These are phyloP conservation scores for Canna indica DNA, from an alignment of 176 grass and related monocot genomes.

Conservation along the genomic window DNA sequence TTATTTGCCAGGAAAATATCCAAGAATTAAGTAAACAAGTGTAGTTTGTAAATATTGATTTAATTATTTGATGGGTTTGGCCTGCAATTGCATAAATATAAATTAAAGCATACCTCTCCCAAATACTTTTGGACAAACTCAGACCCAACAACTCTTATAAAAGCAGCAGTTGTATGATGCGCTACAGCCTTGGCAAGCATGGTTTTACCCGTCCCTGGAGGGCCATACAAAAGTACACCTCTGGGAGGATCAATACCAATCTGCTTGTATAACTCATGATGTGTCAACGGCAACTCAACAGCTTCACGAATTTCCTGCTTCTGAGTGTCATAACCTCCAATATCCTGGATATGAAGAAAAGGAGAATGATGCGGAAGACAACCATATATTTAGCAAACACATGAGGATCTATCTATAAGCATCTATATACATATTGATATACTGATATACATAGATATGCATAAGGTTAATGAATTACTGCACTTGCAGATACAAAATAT, in stretches of 20 bases:
- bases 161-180: conserved; percentile 12
- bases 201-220: conserved; percentile 12
- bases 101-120: conserved; percentile 6
- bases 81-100: neutral
- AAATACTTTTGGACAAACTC: conserved; percentile 14
- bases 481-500: neutral
- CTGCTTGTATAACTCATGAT: conserved; percentile 15
- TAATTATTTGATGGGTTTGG: too few relatives aligned
- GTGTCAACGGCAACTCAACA: conserved; percentile 9
- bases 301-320: conserved; percentile 12
- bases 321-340: conserved; percentile 10
- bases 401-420: neutral
- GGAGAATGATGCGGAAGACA: neutral
- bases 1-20: too few relatives aligned
- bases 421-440: neutral
- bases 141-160: conserved; percentile 15
- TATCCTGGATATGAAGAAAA: conserved; percentile 1
- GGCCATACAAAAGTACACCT: conserved; percentile 12
- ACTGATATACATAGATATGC: neutral
- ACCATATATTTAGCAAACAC: neutral
- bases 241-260: conserved; percentile 12
- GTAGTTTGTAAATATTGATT: too few relatives aligned
- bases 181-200: conserved; percentile 17
- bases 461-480: neutral
- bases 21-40: too few relatives aligned